These are phyloP conservation scores for Geotrichum restrictum DNA, from an alignment of 1,139 yeast genomes.

Conservation along the genomic window DNA sequence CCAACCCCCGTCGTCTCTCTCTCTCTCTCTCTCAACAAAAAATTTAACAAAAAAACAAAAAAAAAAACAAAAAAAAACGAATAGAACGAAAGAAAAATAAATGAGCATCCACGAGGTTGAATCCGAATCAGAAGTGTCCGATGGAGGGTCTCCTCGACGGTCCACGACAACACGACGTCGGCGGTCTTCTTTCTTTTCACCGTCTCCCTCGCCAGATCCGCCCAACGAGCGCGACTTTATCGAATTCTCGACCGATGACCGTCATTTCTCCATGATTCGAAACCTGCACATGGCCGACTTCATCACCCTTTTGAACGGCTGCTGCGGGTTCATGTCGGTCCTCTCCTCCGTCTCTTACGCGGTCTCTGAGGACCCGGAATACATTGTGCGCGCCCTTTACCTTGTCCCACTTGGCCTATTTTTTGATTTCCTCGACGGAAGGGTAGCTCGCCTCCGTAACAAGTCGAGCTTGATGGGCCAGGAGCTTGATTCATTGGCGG, in stretches of 20 bases:
- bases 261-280: slow-evolving; percentile 49
- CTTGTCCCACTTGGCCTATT: slow-evolving; percentile 85
- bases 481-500: slow-evolving; percentile 94
- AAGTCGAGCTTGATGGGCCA: slow-evolving; percentile 94
- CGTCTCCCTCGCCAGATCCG: slow-evolving; percentile 39
- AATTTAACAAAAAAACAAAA: too few species aligned
- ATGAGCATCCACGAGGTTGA: slow-evolving; percentile 3
- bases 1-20: too few species aligned
- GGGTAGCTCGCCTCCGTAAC: slow-evolving; percentile 91
- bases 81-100: too few species aligned
- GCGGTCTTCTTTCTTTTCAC: slow-evolving; percentile 38
- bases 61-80: too few species aligned
- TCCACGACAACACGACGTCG: slow-evolving; percentile 20
- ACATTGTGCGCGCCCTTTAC: slow-evolving; percentile 84
- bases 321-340: slow-evolving; percentile 79
- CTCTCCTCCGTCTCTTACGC: slow-evolving; percentile 76
- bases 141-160: slow-evolving; percentile 2
- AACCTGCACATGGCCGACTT: slow-evolving; percentile 88
- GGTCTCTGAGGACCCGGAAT: slow-evolving; percentile 30
- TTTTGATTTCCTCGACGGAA: slow-evolving; percentile 93
- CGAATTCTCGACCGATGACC: slow-evolving; percentile 70
- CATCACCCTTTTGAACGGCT: slow-evolving; percentile 81
- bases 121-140: slow-evolving; percentile 3
- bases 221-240: slow-evolving; percentile 61
- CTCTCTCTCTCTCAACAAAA: too few species aligned